Evolutionary conservation across 2,329 filamentous ascomycete genomes (phyloP), one percentile per base, ranked within the genome.

Genomic region (Elsinoe ampelina): DNA sequence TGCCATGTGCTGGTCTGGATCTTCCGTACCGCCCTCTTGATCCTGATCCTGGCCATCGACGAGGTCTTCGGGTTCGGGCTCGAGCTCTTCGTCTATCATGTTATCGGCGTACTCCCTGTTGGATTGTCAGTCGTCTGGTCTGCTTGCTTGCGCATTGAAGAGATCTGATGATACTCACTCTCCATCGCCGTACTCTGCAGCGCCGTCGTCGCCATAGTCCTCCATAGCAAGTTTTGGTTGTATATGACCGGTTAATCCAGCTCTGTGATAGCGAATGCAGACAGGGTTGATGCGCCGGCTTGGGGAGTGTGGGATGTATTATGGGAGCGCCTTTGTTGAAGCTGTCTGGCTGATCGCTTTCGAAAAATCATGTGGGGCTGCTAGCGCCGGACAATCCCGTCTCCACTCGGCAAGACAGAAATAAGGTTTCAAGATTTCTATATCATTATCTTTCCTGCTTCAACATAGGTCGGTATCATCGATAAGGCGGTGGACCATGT

Each of bases 61-160:
- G 60, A 81, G 80, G 50, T 81, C 78, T 59, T 82, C 77, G 58
- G 77, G 74, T 55, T 75, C 72, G 58, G 77, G 41, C 7, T 58
- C 42, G 10, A 57, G n/a, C 41, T 61, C 60, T 34, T 70, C 69
- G 34, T 71, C 67, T 50, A 71, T 65, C 59, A 70, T 62, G 59
- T 71, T 71, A 59, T 68, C 68, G n/a, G 64, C 67, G 35, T 68
- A 64, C 47, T 67, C 66, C 61, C 68, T 71, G 51, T 13, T 17
- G 20, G 19, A 32, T 17, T 7, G 41, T 20, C 48, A 19, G 20
- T 10, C 2, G 2, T 50, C 11, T 22, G 7, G 15, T 50, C 30
- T 13, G 13, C 6, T 13, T 34, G 19, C 12, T 13, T 30, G 45
- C 11, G 19, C 12, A 15, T 50, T 15, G n/a, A 17, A 11, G 8